Base-by-base conservation (phyloP, 495 filamentous ascomycete species). In the Astrocystis sublimbata region DNA sequence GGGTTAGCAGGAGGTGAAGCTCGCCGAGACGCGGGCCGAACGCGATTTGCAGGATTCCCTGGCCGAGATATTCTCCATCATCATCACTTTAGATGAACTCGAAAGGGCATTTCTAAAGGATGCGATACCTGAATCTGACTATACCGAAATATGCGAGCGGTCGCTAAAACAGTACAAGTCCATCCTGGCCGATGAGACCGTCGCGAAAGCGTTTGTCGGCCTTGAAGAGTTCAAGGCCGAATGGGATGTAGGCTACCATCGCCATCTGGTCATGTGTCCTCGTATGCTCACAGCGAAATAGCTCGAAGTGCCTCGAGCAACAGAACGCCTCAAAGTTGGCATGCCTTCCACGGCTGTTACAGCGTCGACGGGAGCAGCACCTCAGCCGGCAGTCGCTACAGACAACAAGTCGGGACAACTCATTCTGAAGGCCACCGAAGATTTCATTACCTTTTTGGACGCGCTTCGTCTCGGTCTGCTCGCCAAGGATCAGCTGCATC, bases 21-120 rank as follows among this genome's bases (percentile, higher is more conserved):
- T 99, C 46, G 83, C 90, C 50, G 87, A 89, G 6, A 96, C 87
- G 24, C 86, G 90, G 51, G 88, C 89, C 30, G 92, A 97, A 75
- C 86, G 93, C 26, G 93, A 98, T 70, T 85, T 98, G 4, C 90
- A 96, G 77, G 94, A 97, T 70, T 97, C 94, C 2, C 84, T 99
- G 10, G 94, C 93, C 51, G 94, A 99, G 70, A 88, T 99, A 51
- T 98, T 98, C 77, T 96, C 92, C 77, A 97, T 99, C 61, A 93
- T 98, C 23, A 84, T 97, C 60, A 97, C 94, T 0, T 79, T 99
- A 21, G 94, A 99, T 69, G 93, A 93, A 54, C 81, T 99, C 6
- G 94, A 99, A 69, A 97, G 96, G 72, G 96, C 94, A 13, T 98
- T 93, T 78, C 88, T 98, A 46, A 93, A 96, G 75, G 94, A 99